Base-by-base conservation (phyloP, 768 basidiomycete genomes). In the Mycena latifolia region DNA sequence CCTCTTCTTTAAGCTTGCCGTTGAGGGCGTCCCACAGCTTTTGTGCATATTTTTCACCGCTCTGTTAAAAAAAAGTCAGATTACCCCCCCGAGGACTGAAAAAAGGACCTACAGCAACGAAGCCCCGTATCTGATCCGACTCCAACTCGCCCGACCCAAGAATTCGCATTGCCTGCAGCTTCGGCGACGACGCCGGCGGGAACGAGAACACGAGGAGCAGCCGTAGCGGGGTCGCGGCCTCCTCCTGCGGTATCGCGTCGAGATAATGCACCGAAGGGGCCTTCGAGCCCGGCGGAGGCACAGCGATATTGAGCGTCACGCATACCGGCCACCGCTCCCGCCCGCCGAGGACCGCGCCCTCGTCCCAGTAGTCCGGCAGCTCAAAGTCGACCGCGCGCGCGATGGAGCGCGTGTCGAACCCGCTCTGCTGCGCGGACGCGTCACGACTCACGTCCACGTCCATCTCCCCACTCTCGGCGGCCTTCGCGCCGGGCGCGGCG, bases 351-450 rank as follows among this genome's bases (percentile, higher is more conserved):
- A 81, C 76, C 62, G 89, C 90, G 0, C 95, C 95, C 68, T 93
- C 92, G 71, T 94, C 94, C 92, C 93, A 94, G 66, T 90, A 92
- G 75, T 96, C 94, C 15, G 89, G 85, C 25, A 96, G 83, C 78
- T 96, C 95, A 70, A 96, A 96, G 76, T 96, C 95, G 11, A 88
- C 86, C 15, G 89, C 91, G 11, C 77, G 76, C 25, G 74, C 75
- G 43, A 80, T 76, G 35, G 83, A 76, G 12, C 87, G 81, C 18
- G 88, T 91, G 69, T 88, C 88, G 43, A 92, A 85, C 2, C 87
- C 84, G 67, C 89, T 89, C 43, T 80, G 73, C 20, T 75, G 71
- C 61, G 51, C 65, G 22, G 22, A 47, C 14, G 18, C 33, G 31
- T 78, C 78, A 33, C 81, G 75, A n/a, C n/a, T n/a, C n/a, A n/a